These are phyloP conservation scores for Rhamnella rubrinervis DNA, from an alignment of 331 rosid species.

Conservation along the genomic window DNA sequence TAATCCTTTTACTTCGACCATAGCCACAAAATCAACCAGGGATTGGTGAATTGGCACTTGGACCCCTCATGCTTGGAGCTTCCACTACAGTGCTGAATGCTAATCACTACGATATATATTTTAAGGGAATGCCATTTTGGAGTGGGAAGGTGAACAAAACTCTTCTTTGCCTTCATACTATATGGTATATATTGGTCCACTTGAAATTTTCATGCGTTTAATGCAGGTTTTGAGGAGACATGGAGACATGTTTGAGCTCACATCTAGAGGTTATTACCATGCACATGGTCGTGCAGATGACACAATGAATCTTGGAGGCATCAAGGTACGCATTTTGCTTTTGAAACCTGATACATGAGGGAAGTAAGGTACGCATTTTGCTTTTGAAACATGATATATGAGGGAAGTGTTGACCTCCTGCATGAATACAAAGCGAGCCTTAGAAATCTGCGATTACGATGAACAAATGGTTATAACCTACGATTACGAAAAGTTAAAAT, in stretches of 20 bases:
- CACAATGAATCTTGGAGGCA: conserved; percentile 97
- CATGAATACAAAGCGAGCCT: conserved; percentile 3
- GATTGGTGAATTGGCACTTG: conserved; percentile 89
- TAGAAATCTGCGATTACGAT: neutral
- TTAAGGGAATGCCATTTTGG: conserved; percentile 82
- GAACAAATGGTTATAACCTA: too few species aligned
- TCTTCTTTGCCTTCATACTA: conserved; percentile 17
- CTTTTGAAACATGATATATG: too few species aligned
- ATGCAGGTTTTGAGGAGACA: conserved; percentile 83
- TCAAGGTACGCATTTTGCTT: conserved; percentile 56
- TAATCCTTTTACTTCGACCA: conserved; percentile 13
- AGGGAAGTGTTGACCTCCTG: neutral
- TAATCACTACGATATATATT: conserved; percentile 79
- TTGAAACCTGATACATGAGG: neutral
- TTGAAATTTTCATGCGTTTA: conserved; percentile 20
- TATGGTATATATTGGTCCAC: neutral
- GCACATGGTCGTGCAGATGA: conserved; percentile 99
- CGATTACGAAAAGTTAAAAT: neutral
- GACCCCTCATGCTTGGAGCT: conserved; percentile 78
- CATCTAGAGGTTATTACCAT: conserved; percentile 74
- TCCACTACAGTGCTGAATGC: conserved; percentile 78
- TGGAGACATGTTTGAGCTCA: conserved; percentile 89
- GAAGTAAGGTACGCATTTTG: too few species aligned
- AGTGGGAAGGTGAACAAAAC: conserved; percentile 64
- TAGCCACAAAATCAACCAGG: conserved; percentile 78